Evolutionary conservation across 148 eudicot species (phyloP).

Genomic region (Chenopodium formosanum): DNA sequence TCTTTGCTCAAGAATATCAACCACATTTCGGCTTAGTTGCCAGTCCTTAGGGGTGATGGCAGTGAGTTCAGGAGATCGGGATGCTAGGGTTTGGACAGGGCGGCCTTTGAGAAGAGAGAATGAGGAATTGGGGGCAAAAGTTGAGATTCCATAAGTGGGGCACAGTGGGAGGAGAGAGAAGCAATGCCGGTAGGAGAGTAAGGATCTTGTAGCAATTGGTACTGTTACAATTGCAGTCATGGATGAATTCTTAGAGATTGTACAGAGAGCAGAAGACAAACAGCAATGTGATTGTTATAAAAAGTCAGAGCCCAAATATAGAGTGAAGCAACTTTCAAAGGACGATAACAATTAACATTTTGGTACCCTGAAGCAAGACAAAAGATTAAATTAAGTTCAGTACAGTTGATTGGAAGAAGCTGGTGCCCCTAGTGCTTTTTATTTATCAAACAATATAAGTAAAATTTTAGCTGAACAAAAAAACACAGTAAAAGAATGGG

Average conservation of each 20-base stretch:
- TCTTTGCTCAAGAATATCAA: conserved; percentile 59
- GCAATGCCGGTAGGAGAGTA: conserved; percentile 6
- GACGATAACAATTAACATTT: neutral
- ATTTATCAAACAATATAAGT: neutral
- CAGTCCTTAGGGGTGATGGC: neutral
- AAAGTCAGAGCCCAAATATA: neutral
- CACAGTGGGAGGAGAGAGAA: neutral
- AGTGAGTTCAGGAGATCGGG: conserved; percentile 3
- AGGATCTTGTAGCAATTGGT: conserved; percentile 11
- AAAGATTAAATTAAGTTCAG: neutral
- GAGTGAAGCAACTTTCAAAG: neutral
- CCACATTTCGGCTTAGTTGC: conserved; percentile 38
- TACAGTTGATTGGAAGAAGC: neutral
- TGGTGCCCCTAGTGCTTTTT: neutral
- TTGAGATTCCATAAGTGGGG: neutral
- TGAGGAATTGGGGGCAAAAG: neutral
- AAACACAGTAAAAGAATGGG: neutral
- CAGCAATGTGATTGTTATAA: neutral
- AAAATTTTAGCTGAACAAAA: neutral
- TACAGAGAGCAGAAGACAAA: neutral
- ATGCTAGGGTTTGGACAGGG: neutral
- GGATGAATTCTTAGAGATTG: neutral
- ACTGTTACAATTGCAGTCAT: conserved; percentile 9
- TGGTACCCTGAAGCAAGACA: neutral
- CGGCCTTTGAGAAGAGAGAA: conserved; percentile 2